These are phyloP conservation scores for Inosperma sp. DNA, from an alignment of 768 basidiomycete species.

Conservation along the genomic window DNA sequence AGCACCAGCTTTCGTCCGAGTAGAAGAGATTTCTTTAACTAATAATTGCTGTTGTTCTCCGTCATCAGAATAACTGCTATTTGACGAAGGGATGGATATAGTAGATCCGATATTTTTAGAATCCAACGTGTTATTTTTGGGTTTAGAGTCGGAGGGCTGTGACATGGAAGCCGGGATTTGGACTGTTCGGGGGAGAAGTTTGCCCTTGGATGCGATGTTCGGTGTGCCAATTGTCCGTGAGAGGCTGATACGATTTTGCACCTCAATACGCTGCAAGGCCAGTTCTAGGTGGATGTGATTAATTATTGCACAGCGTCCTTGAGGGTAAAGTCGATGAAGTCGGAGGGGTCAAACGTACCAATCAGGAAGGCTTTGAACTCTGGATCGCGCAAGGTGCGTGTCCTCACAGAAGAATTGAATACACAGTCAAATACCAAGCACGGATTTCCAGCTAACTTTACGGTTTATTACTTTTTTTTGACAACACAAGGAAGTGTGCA, in stretches of 20 bases:
- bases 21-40: no score
- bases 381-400: constrained; percentile 52
- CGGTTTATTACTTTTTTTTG: constrained; percentile 7
- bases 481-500: constrained; percentile 22
- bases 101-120: neutral
- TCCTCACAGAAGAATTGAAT: constrained; percentile 55
- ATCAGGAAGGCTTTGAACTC: constrained; percentile 67
- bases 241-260: constrained; percentile 51
- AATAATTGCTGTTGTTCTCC: no score
- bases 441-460: constrained; percentile 57
- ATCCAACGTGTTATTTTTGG: neutral
- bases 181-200: constrained; percentile 52
- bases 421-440: constrained; percentile 73
- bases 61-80: no score
- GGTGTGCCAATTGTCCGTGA: constrained; percentile 69
- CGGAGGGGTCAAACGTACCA: constrained; percentile 41
- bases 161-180: constrained; percentile 44
- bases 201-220: constrained; percentile 77
- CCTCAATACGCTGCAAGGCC: constrained; percentile 62
- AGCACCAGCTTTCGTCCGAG: no score
- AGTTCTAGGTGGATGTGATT: constrained; percentile 44
- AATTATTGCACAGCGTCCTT: neutral
- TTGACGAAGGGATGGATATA: neutral
- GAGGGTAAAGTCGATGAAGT: constrained; percentile 1
- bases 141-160: neutral